Conservation (phyloP, 2,329 filamentous ascomycete species). For the Exophiala dermatitidis region DNA sequence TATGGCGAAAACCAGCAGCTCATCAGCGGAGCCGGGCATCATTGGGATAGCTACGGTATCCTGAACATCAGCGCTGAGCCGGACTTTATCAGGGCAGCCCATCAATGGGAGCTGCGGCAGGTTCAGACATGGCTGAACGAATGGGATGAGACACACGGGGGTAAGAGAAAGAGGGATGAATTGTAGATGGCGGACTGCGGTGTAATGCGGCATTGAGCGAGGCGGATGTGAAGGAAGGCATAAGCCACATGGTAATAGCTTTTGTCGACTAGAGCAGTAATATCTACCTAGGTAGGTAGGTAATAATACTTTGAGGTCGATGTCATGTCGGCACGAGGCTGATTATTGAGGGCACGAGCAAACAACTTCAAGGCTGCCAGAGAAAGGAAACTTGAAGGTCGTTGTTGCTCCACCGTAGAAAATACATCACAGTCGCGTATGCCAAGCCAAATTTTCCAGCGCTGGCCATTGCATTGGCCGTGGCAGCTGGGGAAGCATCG, state of each 20-base stretch:
- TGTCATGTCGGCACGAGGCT: neutral
- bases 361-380: neutral
- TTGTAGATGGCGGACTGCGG: neutral
- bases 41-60: conserved; percentile 45
- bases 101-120: conserved; percentile 45
- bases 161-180: conserved; percentile 14
- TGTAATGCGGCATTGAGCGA: neutral
- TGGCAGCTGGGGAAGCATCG: neutral
- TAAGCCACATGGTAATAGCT: neutral
- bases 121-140: conserved; percentile 37
- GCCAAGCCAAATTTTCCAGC: conserved; percentile 1
- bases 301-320: neutral
- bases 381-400: neutral
- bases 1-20: conserved; percentile 45
- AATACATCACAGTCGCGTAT: neutral
- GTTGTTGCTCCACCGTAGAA: neutral
- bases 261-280: too few relatives aligned
- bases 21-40: conserved; percentile 47
- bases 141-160: conserved; percentile 12
- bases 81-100: conserved; percentile 46
- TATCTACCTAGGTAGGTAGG: neutral
- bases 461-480: neutral
- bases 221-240: neutral
- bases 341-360: neutral
- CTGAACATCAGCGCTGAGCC: conserved; percentile 42